phyloP scores from a whole-genome alignment of 306 rosid genomes.

The Delonix regia region DNA sequence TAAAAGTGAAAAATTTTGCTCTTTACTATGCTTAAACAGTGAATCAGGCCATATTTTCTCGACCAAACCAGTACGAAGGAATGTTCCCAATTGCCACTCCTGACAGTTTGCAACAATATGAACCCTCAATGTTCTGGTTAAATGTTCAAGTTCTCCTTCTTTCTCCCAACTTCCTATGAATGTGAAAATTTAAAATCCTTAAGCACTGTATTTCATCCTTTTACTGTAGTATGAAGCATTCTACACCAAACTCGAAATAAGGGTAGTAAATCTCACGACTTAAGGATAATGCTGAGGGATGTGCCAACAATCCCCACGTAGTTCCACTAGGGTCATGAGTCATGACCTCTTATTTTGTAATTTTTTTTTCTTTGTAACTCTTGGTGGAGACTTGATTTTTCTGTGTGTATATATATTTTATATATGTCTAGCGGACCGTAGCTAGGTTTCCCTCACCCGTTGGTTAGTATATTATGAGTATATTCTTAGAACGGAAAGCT shows the following conservation, averaged over 20 bases:
- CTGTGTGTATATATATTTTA: no score
- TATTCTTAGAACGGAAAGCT: no score
- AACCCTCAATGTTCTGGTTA: conserved; percentile 63
- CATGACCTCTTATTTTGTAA: no score
- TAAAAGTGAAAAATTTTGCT: conserved; percentile 20
- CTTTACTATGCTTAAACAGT: conserved; percentile 48
- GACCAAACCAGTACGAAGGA: conserved; percentile 62
- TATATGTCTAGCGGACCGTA: no score
- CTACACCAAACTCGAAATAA: conserved; percentile 50
- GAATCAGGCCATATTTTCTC: conserved; percentile 56
- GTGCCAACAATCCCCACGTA: no score
- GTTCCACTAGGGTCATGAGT: no score
- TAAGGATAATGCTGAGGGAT: no score
- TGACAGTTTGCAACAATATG: conserved; percentile 36
- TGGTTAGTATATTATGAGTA: no score
- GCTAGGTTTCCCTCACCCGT: no score
- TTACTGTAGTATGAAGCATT: conserved; percentile 63
- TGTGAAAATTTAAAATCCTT: conserved; percentile 18
- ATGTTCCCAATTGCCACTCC: conserved; percentile 44
- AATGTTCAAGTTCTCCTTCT: conserved; percentile 60
- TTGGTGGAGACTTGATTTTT: no score
- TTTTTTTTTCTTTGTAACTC: no score
- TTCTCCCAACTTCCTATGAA: background rate
- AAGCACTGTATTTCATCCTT: conserved; percentile 17
- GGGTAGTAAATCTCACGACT: no score